These are phyloP conservation scores for Aspergillus fischeri DNA, from an alignment of 2,329 filamentous ascomycete genomes.

Conservation along the genomic window DNA sequence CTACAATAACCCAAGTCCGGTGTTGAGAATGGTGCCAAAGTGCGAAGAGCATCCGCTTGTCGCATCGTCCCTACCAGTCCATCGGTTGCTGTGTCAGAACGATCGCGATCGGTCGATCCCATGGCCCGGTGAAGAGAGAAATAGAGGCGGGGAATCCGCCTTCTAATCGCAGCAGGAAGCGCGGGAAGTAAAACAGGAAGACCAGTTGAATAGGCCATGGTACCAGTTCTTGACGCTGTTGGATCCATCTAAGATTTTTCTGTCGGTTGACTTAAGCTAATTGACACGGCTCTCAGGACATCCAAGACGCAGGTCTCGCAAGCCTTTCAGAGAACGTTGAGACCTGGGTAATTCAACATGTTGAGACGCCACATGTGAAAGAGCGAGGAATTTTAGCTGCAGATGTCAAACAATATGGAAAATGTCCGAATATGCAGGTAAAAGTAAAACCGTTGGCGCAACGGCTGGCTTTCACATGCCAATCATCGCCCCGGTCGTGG, in stretches of 20 bases:
- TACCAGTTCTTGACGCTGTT: not conserved
- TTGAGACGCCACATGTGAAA: not conserved
- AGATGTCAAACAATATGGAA: not conserved
- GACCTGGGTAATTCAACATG: not conserved
- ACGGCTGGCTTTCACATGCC: not conserved
- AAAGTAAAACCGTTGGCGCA: not conserved
- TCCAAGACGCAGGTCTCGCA: not conserved
- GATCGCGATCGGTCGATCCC: not conserved
- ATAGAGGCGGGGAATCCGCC: conserved; percentile 23
- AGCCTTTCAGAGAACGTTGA: not conserved
- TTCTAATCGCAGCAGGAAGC: conserved; percentile 26
- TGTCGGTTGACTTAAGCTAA: not conserved
- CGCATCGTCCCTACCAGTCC: too few relatives aligned
- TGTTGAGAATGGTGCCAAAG: not conserved
- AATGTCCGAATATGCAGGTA: not conserved
- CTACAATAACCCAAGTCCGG: conserved; percentile 1
- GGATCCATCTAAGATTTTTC: conserved; percentile 1
- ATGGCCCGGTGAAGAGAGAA: conserved; percentile 9
- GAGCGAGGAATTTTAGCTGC: not conserved
- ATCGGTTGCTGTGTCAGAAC: conserved; percentile 1
- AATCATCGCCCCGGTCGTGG: not conserved
- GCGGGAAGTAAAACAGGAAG: conserved; percentile 14
- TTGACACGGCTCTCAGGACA: not conserved
- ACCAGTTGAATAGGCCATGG: conserved; percentile 18
- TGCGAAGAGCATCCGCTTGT: not conserved